Evolutionary conservation across 345 rosid species (phyloP).

Genomic region (Euphorbia tirucalli): DNA sequence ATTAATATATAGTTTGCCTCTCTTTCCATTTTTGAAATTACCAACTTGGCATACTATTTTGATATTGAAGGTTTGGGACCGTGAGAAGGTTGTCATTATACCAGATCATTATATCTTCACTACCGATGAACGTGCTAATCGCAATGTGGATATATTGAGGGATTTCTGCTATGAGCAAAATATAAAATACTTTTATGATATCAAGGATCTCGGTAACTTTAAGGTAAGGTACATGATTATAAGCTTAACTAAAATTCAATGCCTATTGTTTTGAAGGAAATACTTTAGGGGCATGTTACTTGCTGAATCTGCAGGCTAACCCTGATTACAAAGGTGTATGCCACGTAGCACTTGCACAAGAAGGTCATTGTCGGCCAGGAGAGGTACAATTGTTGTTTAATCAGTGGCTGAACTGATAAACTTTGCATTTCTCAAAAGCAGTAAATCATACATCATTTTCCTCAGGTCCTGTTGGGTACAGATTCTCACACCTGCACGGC

Average conservation of each 20-base stretch:
- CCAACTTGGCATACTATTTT: neutral
- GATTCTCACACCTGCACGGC: slow-evolving; percentile 99
- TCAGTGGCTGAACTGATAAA: neutral
- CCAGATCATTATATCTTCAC: slow-evolving; percentile 99
- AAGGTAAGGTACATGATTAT: slow-evolving; percentile 44
- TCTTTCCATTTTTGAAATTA: neutral
- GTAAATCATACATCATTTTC: slow-evolving; percentile 8
- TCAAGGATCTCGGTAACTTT: slow-evolving; percentile 78
- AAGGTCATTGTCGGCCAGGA: slow-evolving; percentile 99
- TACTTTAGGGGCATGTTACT: slow-evolving; percentile 6
- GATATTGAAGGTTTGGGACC: slow-evolving; percentile 84
- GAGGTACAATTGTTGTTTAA: slow-evolving; percentile 63
- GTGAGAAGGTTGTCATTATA: slow-evolving; percentile 86
- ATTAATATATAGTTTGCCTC: neutral
- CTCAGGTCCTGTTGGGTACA: slow-evolving; percentile 86
- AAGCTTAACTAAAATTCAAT: neutral
- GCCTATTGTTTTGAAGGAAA: neutral
- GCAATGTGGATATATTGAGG: slow-evolving; percentile 92
- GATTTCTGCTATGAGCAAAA: slow-evolving; percentile 86
- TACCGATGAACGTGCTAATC: slow-evolving; percentile 84
- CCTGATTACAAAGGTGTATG: slow-evolving; percentile 99
- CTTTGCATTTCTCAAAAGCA: neutral
- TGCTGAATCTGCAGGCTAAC: slow-evolving; percentile 58
- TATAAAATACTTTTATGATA: slow-evolving; percentile 94
- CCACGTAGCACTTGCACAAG: slow-evolving; percentile 97